A percentile compares a stretch with the other conserved stretches of the same genome.
phyloP scores from a whole-genome alignment of 495 filamentous ascomycete genomes.

The Friedmanniomyces simplex region DNA sequence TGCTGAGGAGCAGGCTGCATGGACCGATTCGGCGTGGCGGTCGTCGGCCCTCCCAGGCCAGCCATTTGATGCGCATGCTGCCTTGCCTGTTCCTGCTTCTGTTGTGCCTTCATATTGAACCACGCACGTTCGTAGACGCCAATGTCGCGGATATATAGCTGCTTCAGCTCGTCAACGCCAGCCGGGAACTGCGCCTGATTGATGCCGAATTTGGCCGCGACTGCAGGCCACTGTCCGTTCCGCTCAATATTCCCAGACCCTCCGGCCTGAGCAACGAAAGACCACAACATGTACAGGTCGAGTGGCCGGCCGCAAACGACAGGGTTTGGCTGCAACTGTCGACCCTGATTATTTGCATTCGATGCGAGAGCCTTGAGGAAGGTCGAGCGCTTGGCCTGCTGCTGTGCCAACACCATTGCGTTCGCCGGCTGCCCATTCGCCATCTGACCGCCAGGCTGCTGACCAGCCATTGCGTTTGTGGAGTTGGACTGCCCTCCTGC shows the following conservation, averaged over 20 bases:
- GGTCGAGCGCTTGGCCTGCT: constrained; percentile 45
- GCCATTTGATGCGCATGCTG: constrained; percentile 36
- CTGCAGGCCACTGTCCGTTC: constrained; percentile 57
- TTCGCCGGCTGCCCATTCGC: constrained; percentile 24
- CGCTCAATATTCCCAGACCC: constrained; percentile 65
- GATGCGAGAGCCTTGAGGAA: constrained; percentile 63
- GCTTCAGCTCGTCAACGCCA: constrained; percentile 57
- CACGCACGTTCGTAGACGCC: constrained; percentile 12
- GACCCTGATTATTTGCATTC: constrained; percentile 60
- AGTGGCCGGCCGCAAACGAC: constrained; percentile 58
- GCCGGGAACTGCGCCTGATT: constrained; percentile 52
- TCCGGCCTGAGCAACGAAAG: constrained; percentile 60
- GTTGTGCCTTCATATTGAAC: constrained; percentile 26
- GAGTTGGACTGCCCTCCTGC: constrained; percentile 23
- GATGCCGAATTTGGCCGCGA: constrained; percentile 59
- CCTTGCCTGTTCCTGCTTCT: constrained; percentile 36
- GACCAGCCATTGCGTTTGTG: constrained; percentile 19
- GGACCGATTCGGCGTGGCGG: constrained; percentile 37
- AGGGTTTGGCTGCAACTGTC: constrained; percentile 61
- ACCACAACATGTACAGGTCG: constrained; percentile 64
- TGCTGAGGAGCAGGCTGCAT: constrained; percentile 35
- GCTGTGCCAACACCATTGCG: neutral
- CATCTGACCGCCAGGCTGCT: constrained; percentile 36
- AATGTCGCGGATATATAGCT: constrained; percentile 53
- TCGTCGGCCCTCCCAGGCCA: constrained; percentile 26